Evolutionary conservation across 2,329 filamentous ascomycete genomes (phyloP).

Genomic region (Alternaria postmessia): DNA sequence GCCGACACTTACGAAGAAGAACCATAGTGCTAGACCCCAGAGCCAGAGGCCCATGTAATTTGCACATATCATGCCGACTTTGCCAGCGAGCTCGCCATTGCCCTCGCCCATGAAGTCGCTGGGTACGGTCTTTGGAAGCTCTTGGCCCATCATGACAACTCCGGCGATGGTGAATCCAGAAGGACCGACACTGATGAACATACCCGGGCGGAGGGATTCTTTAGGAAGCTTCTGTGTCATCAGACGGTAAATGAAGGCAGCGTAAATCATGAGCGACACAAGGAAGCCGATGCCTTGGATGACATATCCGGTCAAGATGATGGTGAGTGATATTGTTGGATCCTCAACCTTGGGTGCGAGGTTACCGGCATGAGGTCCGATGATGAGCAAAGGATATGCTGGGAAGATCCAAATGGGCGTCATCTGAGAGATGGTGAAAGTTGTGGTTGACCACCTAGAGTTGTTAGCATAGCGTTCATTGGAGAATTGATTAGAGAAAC

Average conservation of each 20-base stretch:
- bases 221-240: slow-evolving; percentile 87
- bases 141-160: slow-evolving; percentile 65
- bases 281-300: slow-evolving; percentile 72
- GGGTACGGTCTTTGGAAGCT: slow-evolving; percentile 59
- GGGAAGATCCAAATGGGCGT: slow-evolving; percentile 90
- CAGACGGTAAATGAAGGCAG: slow-evolving; percentile 82
- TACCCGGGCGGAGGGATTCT: slow-evolving; percentile 78
- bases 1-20: slow-evolving; percentile 81
- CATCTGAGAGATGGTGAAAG: slow-evolving; percentile 81
- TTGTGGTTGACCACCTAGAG: slow-evolving; percentile 69
- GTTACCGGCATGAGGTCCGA: slow-evolving; percentile 74
- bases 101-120: slow-evolving; percentile 64
- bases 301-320: slow-evolving; percentile 67
- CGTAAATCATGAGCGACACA: slow-evolving; percentile 79
- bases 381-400: slow-evolving; percentile 80
- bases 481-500: slow-evolving; percentile 28
- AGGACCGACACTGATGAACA: slow-evolving; percentile 86
- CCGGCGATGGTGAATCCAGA: slow-evolving; percentile 72
- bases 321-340: slow-evolving; percentile 57
- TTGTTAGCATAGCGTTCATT: slow-evolving; percentile 2
- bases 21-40: slow-evolving; percentile 84
- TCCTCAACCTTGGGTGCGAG: slow-evolving; percentile 58
- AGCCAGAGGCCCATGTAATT: slow-evolving; percentile 78
- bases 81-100: slow-evolving; percentile 61
- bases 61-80: slow-evolving; percentile 63